A percentile compares a stretch with the other conserved stretches of the same genome.
Conservation (phyloP, 2,329 filamentous ascomycete genomes). For the Trichoderma gracile region DNA sequence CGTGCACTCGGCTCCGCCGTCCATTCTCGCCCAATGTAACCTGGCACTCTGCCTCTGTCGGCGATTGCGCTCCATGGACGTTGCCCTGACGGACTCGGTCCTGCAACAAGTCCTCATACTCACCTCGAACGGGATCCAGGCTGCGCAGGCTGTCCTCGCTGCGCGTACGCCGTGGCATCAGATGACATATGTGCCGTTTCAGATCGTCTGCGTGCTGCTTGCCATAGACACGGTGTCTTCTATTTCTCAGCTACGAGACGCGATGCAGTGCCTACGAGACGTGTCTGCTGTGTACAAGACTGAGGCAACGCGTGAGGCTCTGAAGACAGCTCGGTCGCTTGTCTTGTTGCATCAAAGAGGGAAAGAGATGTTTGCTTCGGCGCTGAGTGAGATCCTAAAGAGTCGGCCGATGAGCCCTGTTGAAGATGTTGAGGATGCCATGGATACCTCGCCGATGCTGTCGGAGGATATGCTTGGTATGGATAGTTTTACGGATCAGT, state of each 20-base stretch:
- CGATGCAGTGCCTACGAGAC: constrained; percentile 7
- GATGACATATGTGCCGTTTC: constrained; percentile 10
- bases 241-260: constrained; percentile 4
- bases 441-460: background rate
- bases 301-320: background rate
- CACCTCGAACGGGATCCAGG: constrained; percentile 6
- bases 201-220: constrained; percentile 13
- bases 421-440: background rate
- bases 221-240: constrained; percentile 18
- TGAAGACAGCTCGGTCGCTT: constrained; percentile 1
- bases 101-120: constrained; percentile 9
- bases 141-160: constrained; percentile 2
- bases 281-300: background rate
- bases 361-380: constrained; percentile 17
- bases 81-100: constrained; percentile 7
- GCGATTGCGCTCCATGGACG: constrained; percentile 3
- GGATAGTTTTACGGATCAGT: constrained; percentile 9
- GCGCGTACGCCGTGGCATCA: constrained; percentile 16
- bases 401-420: constrained; percentile 1
- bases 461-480: background rate
- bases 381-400: constrained; percentile 5
- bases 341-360: constrained; percentile 9
- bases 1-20: background rate
- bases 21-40: constrained; percentile 14
- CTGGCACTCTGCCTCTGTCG: constrained; percentile 13